A percentile compares a stretch with the other conserved stretches of the same genome.
Evolutionary conservation across 2,329 filamentous ascomycete genomes (phyloP).

Genomic region (Sporothrix variecibatus): DNA sequence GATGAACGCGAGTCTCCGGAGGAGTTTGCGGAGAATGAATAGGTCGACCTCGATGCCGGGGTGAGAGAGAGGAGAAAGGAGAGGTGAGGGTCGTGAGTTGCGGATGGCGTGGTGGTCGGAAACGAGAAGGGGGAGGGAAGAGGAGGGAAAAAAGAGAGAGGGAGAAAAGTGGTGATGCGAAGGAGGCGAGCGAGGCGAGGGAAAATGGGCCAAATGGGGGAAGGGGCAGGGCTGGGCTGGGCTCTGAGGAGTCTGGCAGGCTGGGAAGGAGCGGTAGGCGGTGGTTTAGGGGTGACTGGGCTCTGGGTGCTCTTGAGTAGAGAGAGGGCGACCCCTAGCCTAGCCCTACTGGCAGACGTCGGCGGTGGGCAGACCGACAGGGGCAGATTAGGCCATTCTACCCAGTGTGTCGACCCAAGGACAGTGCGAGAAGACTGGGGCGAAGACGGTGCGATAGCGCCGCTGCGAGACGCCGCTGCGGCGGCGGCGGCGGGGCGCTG

Average conservation of each 20-base stretch:
- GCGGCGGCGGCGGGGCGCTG: not conserved
- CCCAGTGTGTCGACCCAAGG: not conserved
- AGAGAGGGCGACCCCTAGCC: conserved; percentile 4
- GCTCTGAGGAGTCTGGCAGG: not conserved
- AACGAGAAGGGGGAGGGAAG: not conserved
- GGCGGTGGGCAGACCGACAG: conserved; percentile 10
- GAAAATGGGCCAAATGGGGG: not conserved
- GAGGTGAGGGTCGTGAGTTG: not conserved
- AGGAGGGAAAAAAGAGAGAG: not conserved
- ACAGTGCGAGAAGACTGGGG: conserved; percentile 4
- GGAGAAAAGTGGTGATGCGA: conserved; percentile 15
- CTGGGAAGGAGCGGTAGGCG: not conserved
- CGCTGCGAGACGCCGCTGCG: not conserved
- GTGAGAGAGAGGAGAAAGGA: not conserved
- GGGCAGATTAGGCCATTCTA: not conserved
- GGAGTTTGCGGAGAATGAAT: no score
- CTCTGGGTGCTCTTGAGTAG: no score
- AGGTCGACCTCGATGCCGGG: not conserved
- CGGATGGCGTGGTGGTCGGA: not conserved
- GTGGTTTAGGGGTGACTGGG: not conserved
- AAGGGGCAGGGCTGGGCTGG: conserved; percentile 12
- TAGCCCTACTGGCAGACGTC: not conserved
- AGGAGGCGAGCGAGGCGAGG: conserved; percentile 7
- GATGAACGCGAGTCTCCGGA: no score
- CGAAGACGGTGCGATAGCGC: not conserved